These are phyloP conservation scores for Boletales sp. DNA, from an alignment of 768 basidiomycete genomes.

Conservation along the genomic window DNA sequence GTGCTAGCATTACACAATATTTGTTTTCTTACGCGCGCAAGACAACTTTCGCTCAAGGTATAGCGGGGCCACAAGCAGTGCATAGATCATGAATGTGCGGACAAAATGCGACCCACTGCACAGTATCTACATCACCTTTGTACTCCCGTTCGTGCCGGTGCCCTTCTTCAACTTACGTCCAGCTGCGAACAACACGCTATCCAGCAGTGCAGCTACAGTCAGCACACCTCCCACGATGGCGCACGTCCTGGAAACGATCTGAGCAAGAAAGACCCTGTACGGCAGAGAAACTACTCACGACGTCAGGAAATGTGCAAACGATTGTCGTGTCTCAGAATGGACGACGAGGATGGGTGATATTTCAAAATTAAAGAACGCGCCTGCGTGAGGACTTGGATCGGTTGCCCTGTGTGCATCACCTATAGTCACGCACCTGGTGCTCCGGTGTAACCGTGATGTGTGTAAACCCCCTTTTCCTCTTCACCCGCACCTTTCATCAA, in stretches of 20 bases:
- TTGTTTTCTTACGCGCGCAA: too few species aligned
- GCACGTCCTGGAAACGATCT: slow-evolving; percentile 61
- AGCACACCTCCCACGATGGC: slow-evolving; percentile 97
- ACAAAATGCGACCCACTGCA: background rate
- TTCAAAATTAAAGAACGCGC: slow-evolving; percentile 91
- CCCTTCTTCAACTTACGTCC: slow-evolving; percentile 70
- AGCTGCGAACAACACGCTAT: slow-evolving; percentile 83
- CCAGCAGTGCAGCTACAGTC: slow-evolving; percentile 87
- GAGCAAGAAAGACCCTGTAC: background rate
- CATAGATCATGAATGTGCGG: slow-evolving; percentile 16
- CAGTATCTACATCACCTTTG: slow-evolving; percentile 30
- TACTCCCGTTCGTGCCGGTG: slow-evolving; percentile 24
- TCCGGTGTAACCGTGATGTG: slow-evolving; percentile 72
- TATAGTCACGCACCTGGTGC: slow-evolving; percentile 51
- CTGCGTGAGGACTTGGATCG: slow-evolving; percentile 28
- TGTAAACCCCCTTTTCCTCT: slow-evolving; percentile 59
- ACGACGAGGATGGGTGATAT: slow-evolving; percentile 96
- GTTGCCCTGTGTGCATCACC: background rate
- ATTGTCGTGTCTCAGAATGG: slow-evolving; percentile 86
- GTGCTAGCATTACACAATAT: too few species aligned
- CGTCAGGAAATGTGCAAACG: slow-evolving; percentile 96
- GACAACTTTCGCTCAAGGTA: background rate
- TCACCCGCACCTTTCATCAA: slow-evolving; percentile 59
- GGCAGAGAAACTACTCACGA: slow-evolving; percentile 56
- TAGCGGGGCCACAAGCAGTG: slow-evolving; percentile 1